Percentiles rank a stretch among this genome's conserved stretches.
Evolutionary conservation across 2,329 filamentous ascomycete species (phyloP).

Genomic region (Rutstroemia sp.): DNA sequence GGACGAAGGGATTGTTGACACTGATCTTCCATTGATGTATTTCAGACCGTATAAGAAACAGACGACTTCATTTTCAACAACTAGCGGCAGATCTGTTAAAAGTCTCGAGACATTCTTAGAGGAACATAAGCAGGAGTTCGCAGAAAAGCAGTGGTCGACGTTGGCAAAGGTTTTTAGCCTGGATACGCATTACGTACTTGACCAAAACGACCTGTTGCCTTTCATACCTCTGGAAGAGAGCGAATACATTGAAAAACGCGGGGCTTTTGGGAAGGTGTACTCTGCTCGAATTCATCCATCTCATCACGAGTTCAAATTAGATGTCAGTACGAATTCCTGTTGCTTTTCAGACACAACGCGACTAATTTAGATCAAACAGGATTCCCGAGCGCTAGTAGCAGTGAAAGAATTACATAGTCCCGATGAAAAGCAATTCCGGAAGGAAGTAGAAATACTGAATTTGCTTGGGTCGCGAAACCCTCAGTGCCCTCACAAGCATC

Average conservation of each 20-base stretch:
- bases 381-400: constrained; percentile 13
- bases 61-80: not conserved
- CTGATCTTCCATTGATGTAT: constrained; percentile 13
- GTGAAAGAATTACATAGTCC: constrained; percentile 15
- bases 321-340: not conserved
- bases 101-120: constrained; percentile 8
- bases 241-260: constrained; percentile 10
- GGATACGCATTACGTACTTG: constrained; percentile 8
- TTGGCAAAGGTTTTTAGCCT: constrained; percentile 13
- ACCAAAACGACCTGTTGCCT: constrained; percentile 12
- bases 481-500: constrained; percentile 13
- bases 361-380: constrained; percentile 8
- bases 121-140: constrained; percentile 12
- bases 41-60: not conserved
- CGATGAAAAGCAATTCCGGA: constrained; percentile 13
- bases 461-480: constrained; percentile 7
- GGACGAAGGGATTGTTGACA: constrained; percentile 11
- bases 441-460: constrained; percentile 12
- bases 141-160: constrained; percentile 18
- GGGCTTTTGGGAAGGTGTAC: constrained; percentile 20
- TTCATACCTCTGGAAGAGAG: constrained; percentile 10
- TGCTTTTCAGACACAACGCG: too few species aligned
- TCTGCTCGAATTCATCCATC: constrained; percentile 15
- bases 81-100: constrained; percentile 2
- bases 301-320: constrained; percentile 18